Evolutionary conservation across 768 basidiomycete species (phyloP).

Genomic region (Jaapia argillacea): DNA sequence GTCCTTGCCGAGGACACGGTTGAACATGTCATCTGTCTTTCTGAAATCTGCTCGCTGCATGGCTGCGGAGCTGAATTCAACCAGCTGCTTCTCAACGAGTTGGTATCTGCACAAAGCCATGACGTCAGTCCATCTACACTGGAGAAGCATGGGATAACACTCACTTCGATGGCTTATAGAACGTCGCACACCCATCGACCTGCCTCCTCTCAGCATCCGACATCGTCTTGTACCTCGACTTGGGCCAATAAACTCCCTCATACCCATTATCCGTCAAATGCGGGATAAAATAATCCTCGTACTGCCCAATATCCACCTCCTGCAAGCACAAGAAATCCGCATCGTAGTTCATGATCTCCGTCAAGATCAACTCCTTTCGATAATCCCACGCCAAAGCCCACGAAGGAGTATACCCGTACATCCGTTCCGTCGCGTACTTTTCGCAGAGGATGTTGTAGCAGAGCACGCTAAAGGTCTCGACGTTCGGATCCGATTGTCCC

Average conservation of each 20-base stretch:
- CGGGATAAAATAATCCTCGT: constrained; percentile 82
- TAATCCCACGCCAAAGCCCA: constrained; percentile 98
- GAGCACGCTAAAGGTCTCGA: constrained; percentile 73
- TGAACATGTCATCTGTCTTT: constrained; percentile 99
- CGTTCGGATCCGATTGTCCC: constrained; percentile 46
- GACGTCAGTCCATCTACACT: neutral
- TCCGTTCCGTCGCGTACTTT: constrained; percentile 72
- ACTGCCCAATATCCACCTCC: constrained; percentile 89
- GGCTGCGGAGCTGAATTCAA: constrained; percentile 90
- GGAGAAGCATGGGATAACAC: constrained; percentile 20
- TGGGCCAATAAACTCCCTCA: constrained; percentile 86
- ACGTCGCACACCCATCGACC: constrained; percentile 96
- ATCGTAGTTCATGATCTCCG: constrained; percentile 71
- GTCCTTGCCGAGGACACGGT: constrained; percentile 91
- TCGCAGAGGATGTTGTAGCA: constrained; percentile 96
- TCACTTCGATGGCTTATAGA: constrained; percentile 85
- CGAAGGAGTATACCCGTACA: constrained; percentile 94
- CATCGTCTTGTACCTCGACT: constrained; percentile 92
- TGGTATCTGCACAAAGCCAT: constrained; percentile 50
- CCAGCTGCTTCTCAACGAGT: constrained; percentile 85
- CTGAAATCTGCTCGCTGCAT: constrained; percentile 91
- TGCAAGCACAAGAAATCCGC: constrained; percentile 92
- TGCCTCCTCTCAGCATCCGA: constrained; percentile 70
- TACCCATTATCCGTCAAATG: constrained; percentile 69
- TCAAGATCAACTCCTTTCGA: constrained; percentile 78